Base-by-base conservation (phyloP, 192 early-diverging fungal genomes). In the Umbelopsis ramanniana region DNA sequence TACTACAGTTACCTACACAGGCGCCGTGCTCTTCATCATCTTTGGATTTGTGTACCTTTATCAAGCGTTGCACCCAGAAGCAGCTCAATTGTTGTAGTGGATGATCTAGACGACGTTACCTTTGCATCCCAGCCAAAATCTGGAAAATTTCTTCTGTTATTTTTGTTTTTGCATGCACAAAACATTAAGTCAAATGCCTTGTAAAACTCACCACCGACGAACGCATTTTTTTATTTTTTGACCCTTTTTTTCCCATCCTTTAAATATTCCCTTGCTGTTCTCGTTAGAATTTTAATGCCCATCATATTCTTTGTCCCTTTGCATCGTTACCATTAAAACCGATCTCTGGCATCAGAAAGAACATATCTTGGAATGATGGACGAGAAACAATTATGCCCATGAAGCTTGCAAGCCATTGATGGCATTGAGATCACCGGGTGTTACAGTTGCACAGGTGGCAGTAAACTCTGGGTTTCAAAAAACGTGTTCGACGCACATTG, bases 11-110 rank as follows among this genome's bases (percentile, higher is more conserved):
- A 97, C 96, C 17, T 79, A 91, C 67, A 77, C 87, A 45, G 97
- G 97, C 50, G 93, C 91, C 22, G 79, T 91, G n/a, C 86, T 98
- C 14, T 98, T 98, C 72, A 81, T 97, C 40, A 70, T 93, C 23
- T 98, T 97, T 87, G 90, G 92, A 14, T 4, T 94, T n/a, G 70
- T 90, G 38, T 90, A 89, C 40, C 72, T 90, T 4, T 92, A 91
- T 70, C 87, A 92, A 71, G 82, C 77, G 8, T 55, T 82, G 3
- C 75, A 81, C 52, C 71, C 72, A 38, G 69, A 69, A 70, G 72
- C 67, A 46, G 48, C 15, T 22, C 52, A 69, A 52, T 2, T 43
- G 9, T 54, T 50, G 69, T 52, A 70, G 29, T 29, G 10, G 21
- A 33, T 46, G 21, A 33, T 46, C 2, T 46, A n/a, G 46, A 26